Percentiles rank a stretch among this genome's conserved stretches.
These are phyloP conservation scores for Besnoitia besnoiti DNA, from an alignment of 169 alveolate genomes.

Conservation along the genomic window DNA sequence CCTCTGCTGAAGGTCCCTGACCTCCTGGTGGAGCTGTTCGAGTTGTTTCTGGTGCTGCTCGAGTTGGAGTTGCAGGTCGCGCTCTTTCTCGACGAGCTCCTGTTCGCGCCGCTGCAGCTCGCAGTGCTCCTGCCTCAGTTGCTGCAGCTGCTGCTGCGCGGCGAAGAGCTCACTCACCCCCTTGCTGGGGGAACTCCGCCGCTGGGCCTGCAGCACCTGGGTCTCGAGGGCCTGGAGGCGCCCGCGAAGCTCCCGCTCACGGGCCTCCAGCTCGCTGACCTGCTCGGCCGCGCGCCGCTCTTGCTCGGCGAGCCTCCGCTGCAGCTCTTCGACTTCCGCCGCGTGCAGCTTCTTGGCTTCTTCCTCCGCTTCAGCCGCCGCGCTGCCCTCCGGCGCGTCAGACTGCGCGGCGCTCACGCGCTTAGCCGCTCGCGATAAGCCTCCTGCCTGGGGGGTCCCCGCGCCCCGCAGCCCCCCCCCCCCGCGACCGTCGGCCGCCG, in stretches of 20 bases:
- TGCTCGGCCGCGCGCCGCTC: background rate
- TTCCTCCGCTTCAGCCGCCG: background rate
- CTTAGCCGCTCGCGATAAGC: background rate
- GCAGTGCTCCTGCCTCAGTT: background rate
- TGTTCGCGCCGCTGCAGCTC: background rate
- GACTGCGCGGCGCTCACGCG: background rate
- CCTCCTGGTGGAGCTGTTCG: background rate
- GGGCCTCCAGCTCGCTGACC: background rate
- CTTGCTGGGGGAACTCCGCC: background rate
- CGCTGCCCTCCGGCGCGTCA: background rate
- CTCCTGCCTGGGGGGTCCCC: background rate
- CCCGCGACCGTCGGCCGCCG: background rate
- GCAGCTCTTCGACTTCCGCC: background rate
- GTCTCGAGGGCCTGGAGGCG: background rate
- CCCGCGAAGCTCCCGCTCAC: background rate
- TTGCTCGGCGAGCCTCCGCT: constrained; percentile 6
- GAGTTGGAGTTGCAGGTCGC: background rate
- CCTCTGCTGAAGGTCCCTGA: background rate
- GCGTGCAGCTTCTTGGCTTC: background rate
- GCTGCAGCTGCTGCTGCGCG: constrained; percentile 13
- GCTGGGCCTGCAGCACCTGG: background rate
- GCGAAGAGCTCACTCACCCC: background rate
- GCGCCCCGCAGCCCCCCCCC: background rate
- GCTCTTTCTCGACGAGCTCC: background rate
- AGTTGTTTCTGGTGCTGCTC: constrained; percentile 10